Percentiles rank a stretch among this genome's conserved stretches.
Conservation (phyloP, 192 early-diverging fungal species). For the Nowakowskiella sp. region DNA sequence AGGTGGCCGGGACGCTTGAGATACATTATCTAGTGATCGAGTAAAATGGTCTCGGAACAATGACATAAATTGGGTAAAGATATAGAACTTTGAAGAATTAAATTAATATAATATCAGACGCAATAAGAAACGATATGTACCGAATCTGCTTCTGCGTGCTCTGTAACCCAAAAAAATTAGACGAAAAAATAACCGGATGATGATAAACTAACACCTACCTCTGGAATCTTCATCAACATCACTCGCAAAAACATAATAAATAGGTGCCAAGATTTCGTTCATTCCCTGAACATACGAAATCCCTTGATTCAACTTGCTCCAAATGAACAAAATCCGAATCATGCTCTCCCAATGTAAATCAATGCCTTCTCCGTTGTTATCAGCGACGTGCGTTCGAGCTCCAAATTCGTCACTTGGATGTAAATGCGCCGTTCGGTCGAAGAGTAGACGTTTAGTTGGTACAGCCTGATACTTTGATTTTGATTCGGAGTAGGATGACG, state of each 20-base stretch:
- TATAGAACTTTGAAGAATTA: conserved; percentile 47
- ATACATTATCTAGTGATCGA: conserved; percentile 56
- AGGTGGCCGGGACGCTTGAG: too few species aligned
- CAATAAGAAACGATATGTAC: conserved; percentile 17
- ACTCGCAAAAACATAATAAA: conserved; percentile 69
- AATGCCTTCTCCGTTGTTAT: conserved; percentile 9
- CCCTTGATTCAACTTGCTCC: conserved; percentile 71
- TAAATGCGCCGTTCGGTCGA: conserved; percentile 56
- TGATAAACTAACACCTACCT: conserved; percentile 11
- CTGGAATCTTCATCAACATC: conserved; percentile 32
- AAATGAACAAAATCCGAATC: conserved; percentile 69
- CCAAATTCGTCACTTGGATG: conserved; percentile 48
- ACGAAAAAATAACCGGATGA: too few species aligned
- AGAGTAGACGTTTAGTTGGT: conserved; percentile 27
- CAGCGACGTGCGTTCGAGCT: conserved; percentile 25
- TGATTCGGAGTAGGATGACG: too few species aligned
- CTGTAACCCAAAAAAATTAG: too few species aligned
- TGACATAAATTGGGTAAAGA: conserved; percentile 62
- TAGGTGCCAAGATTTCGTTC: conserved; percentile 74
- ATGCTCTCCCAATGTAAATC: conserved; percentile 75
- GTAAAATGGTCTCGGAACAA: conserved; percentile 76
- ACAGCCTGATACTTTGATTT: conserved; percentile 6
- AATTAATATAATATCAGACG: not conserved
- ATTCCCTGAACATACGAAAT: conserved; percentile 83
- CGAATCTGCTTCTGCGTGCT: too few species aligned